These are phyloP conservation scores for Poronia punctata DNA, from an alignment of 495 filamentous ascomycete species.

Conservation along the genomic window DNA sequence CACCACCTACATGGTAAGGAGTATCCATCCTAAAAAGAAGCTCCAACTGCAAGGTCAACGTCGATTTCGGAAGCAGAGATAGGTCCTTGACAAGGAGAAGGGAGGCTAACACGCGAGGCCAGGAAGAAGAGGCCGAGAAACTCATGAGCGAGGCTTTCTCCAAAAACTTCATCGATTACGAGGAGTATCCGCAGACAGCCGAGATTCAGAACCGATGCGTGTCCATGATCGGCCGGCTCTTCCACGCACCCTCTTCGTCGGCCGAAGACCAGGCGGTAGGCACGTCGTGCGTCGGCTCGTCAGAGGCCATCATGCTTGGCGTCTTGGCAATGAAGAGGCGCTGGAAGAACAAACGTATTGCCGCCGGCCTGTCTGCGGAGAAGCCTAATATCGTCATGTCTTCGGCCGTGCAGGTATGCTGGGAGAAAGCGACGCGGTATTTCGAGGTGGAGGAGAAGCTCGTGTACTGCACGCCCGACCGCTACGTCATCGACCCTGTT, in stretches of 20 bases:
- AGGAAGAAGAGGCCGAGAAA: conserved; percentile 86
- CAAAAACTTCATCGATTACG: conserved; percentile 94
- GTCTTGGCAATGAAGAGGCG: conserved; percentile 92
- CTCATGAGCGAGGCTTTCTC: conserved; percentile 82
- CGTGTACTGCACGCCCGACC: conserved; percentile 72
- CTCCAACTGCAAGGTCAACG: background rate
- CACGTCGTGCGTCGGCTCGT: conserved; percentile 78
- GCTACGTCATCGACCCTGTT: conserved; percentile 81
- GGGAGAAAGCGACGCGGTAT: conserved; percentile 94
- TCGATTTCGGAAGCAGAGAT: conserved; percentile 3
- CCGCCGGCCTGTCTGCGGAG: conserved; percentile 65
- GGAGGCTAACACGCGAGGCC: conserved; percentile 2
- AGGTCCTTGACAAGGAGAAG: conserved; percentile 12
- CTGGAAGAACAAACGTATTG: conserved; percentile 80
- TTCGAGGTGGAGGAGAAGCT: conserved; percentile 89
- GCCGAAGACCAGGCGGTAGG: conserved; percentile 55
- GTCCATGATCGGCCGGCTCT: conserved; percentile 86
- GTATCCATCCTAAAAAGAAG: background rate
- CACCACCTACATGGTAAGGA: conserved; percentile 72
- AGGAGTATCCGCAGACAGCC: conserved; percentile 82
- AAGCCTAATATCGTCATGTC: conserved; percentile 88
- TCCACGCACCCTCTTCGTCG: conserved; percentile 55
- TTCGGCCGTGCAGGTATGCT: conserved; percentile 88
- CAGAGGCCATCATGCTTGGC: conserved; percentile 85
- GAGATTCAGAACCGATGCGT: conserved; percentile 91